Conservation (phyloP, 129 eudicot species). For the Centella asiatica region DNA sequence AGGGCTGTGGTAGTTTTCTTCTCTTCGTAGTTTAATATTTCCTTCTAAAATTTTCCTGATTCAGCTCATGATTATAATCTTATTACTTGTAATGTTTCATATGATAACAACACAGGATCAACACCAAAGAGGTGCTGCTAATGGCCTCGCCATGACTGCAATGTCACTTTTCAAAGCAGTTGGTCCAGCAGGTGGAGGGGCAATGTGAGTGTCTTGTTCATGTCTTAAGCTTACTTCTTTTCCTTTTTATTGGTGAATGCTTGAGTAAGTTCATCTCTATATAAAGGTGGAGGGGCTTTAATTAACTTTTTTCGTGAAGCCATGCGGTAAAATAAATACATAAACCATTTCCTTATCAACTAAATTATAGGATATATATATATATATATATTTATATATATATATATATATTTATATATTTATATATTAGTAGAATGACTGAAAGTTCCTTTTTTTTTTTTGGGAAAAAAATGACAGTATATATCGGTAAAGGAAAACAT, state of each 20-base stretch:
- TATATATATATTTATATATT: too few species aligned
- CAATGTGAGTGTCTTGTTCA: constrained; percentile 34
- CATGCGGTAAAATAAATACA: background rate
- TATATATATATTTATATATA: too few species aligned
- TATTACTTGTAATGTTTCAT: background rate
- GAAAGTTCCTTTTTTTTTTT: too few species aligned
- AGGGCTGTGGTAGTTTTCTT: constrained; percentile 62
- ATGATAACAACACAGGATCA: constrained; percentile 51
- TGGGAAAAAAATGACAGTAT: too few species aligned
- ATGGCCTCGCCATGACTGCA: constrained; percentile 51
- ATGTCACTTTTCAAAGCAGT: constrained; percentile 53
- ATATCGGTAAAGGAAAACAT: too few species aligned
- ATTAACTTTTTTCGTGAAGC: background rate
- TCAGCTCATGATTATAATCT: background rate
- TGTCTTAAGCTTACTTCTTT: background rate
- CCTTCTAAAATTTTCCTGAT: background rate
- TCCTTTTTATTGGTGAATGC: background rate
- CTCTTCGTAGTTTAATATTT: background rate
- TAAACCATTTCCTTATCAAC: too few species aligned
- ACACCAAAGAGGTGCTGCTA: constrained; percentile 90
- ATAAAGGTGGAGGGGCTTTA: too few species aligned
- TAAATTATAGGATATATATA: too few species aligned
- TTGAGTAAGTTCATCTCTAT: background rate
- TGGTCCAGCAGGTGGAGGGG: constrained; percentile 61
- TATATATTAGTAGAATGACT: too few species aligned